Base-by-base conservation (phyloP, 2,329 filamentous ascomycete genomes). In the Alternaria sp. region DNA sequence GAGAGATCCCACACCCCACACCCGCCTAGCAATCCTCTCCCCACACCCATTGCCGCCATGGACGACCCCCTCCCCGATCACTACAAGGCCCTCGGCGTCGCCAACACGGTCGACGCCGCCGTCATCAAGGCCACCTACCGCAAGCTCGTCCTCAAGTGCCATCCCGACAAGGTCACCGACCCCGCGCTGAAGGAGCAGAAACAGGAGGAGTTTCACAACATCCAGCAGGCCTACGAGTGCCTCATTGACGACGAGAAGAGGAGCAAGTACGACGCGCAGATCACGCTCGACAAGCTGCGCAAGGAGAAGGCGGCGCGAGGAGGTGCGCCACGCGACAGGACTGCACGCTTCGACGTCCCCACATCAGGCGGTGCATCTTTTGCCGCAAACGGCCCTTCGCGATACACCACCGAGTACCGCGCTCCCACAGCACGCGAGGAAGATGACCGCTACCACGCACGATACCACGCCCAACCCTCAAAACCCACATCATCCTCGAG, bases 191-290 rank as follows among this genome's bases (percentile, higher is more conserved):
- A 96, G 81, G 88, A 89, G 62, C 83, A 88, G 71, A 96, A 94
- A 79, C 89, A 92, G 72, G 90, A 93, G 71, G 90, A 97, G 80
- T 99, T 98, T 75, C 93, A 97, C 81, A 90, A 89, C 77, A 92
- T 98, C 32, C 94, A 97, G 79, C 89, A 94, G 73, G 94, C 96
- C 54, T 99, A 97, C 81, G 96, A 98, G 81, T 85, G 96, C 28
- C 87, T 99, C 64, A 92, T 89, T 74, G 90, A 97, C 76, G 91
- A 95, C 26, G 85, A 83, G 7, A 88, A 90, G 76, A 86, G 93
- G 63, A 81, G 84, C 62, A 89, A 89, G 69, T 97, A 97, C 79
- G 93, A 98, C 80, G 89, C 93, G 56, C 87, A 90, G 76, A 84
- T 91, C 65, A 88, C 86, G 72, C 80, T 94, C 66, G 88, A 87